Conservation (phyloP, 306 rosid species). For the Begonia masoniana region DNA sequence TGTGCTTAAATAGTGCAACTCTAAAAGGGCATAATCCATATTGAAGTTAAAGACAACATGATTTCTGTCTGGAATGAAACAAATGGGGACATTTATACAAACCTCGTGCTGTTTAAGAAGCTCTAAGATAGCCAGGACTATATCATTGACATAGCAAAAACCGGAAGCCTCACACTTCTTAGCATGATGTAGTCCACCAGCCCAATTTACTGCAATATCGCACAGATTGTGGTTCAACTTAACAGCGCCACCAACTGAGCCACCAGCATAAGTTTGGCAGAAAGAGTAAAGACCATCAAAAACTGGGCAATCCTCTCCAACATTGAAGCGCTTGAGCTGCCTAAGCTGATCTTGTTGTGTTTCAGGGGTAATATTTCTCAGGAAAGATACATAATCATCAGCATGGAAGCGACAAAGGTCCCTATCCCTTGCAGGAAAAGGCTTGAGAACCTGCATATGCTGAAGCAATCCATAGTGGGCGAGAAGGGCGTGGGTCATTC, state of each 20-base stretch:
- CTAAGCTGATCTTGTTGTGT: conserved; percentile 17
- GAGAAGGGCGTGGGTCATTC: conserved; percentile 19
- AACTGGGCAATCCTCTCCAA: conserved; percentile 22
- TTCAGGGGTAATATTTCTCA: conserved; percentile 11
- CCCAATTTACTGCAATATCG: conserved; percentile 23
- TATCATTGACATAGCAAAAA: conserved; percentile 20
- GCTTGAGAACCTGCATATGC: conserved; percentile 20
- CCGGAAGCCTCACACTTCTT: conserved; percentile 28
- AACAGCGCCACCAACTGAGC: conserved; percentile 20
- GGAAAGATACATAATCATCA: conserved; percentile 18
- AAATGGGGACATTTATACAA: background rate
- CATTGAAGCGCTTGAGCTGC: conserved; percentile 19
- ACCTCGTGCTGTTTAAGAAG: conserved; percentile 23
- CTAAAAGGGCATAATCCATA: too few species aligned
- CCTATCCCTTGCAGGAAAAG: conserved; percentile 15
- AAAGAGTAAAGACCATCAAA: conserved; percentile 20
- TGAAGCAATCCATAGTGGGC: conserved; percentile 19
- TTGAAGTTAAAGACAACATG: too few species aligned
- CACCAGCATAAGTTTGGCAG: conserved; percentile 24
- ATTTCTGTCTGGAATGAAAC: background rate
- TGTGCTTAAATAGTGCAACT: too few species aligned
- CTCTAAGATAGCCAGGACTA: conserved; percentile 22
- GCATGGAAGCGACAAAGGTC: conserved; percentile 22
- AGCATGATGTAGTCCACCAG: conserved; percentile 26
- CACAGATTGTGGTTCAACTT: conserved; percentile 15